These are phyloP conservation scores for Backusella liffmaniae DNA, from an alignment of 192 early-diverging fungal species.

Conservation along the genomic window DNA sequence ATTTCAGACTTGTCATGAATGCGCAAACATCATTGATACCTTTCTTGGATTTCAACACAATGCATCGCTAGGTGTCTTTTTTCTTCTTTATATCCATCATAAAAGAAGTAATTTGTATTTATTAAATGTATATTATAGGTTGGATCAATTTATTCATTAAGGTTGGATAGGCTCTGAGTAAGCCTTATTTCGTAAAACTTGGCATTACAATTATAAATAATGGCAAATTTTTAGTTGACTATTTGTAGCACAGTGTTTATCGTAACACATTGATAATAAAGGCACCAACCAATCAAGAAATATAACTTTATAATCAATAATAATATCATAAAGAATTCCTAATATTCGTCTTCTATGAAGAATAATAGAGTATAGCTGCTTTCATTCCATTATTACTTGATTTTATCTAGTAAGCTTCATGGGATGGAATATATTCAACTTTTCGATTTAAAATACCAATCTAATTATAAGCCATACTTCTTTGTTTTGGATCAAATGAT, in stretches of 20 bases:
- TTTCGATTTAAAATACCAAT: background rate
- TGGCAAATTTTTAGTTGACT: background rate
- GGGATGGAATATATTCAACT: no score
- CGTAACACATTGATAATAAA: background rate
- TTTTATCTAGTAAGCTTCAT: no score
- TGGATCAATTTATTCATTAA: background rate
- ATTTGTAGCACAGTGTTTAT: background rate
- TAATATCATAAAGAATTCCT: background rate
- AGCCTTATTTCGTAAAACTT: background rate
- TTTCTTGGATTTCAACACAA: background rate
- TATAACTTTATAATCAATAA: background rate
- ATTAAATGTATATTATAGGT: background rate
- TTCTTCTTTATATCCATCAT: background rate
- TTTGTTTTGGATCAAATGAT: background rate
- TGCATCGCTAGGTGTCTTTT: background rate
- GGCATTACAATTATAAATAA: background rate
- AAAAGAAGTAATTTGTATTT: background rate
- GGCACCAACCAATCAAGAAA: background rate
- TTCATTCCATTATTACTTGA: background rate
- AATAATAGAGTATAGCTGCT: background rate
- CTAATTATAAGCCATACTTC: background rate
- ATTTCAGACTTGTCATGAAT: background rate
- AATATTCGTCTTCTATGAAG: background rate
- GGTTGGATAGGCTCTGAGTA: background rate
- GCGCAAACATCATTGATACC: background rate